Conservation (phyloP, 805 yeast genomes). For the Metschnikowia baotianmanensis region DNA sequence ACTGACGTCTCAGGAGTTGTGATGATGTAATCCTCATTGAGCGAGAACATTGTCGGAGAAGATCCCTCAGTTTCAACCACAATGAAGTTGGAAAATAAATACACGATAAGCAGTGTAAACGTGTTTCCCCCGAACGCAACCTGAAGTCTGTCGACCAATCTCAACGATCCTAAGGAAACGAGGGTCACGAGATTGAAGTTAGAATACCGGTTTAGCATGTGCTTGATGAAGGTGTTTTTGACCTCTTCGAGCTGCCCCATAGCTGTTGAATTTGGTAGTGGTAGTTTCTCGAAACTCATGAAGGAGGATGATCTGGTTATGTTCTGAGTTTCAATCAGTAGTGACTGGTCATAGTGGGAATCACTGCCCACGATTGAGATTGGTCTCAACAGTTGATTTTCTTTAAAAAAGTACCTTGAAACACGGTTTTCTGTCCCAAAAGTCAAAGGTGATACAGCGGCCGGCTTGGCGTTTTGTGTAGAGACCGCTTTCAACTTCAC, state of each 20-base stretch:
- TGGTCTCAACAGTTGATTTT: conserved; percentile 13
- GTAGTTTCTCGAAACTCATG: not conserved
- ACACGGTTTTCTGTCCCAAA: conserved; percentile 10
- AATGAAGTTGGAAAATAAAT: conserved; percentile 34
- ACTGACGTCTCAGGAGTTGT: conserved; percentile 26
- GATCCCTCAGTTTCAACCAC: conserved; percentile 23
- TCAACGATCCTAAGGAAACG: conserved; percentile 32
- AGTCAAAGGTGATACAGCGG: conserved; percentile 1
- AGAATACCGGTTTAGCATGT: conserved; percentile 25
- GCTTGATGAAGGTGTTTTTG: conserved; percentile 28
- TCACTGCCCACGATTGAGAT: not conserved
- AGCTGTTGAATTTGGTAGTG: not conserved
- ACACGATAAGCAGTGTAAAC: conserved; percentile 20
- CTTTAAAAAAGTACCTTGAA: conserved; percentile 12
- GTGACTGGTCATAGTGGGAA: not conserved
- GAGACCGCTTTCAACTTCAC: conserved; percentile 11
- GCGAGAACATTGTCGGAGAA: conserved; percentile 14
- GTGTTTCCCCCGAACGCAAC: conserved; percentile 20
- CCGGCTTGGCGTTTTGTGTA: not conserved
- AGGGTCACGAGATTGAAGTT: conserved; percentile 26
- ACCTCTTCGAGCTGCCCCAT: conserved; percentile 21
- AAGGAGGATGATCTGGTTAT: not conserved
- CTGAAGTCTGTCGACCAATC: conserved; percentile 34
- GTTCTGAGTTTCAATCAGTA: not conserved
- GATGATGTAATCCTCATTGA: conserved; percentile 12